These are phyloP conservation scores for Penicillium coffeae DNA, from an alignment of 495 filamentous ascomycete species.

Conservation along the genomic window DNA sequence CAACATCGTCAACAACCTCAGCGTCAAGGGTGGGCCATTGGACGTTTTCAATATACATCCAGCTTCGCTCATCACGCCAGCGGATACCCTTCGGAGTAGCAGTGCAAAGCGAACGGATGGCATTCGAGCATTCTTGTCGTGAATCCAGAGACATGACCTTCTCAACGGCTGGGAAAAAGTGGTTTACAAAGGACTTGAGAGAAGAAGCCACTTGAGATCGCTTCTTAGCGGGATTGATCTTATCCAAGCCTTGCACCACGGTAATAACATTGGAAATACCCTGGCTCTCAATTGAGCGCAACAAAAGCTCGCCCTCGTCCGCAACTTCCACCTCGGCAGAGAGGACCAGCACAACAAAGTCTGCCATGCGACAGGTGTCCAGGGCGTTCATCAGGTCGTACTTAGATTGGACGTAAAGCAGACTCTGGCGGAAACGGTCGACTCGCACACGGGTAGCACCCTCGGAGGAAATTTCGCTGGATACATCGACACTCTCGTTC, in stretches of 20 bases:
- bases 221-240: slow-evolving; percentile 72
- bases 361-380: slow-evolving; percentile 83
- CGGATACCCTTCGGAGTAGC: slow-evolving; percentile 84
- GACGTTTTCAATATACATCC: slow-evolving; percentile 86
- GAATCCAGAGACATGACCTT: slow-evolving; percentile 84
- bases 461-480: slow-evolving; percentile 58
- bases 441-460: slow-evolving; percentile 61
- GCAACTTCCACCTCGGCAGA: slow-evolving; percentile 81
- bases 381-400: slow-evolving; percentile 69
- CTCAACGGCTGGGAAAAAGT: slow-evolving; percentile 86
- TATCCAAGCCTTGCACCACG: slow-evolving; percentile 73
- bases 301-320: slow-evolving; percentile 70
- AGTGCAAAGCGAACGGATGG: slow-evolving; percentile 85
- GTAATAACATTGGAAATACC: slow-evolving; percentile 84
- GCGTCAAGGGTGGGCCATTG: slow-evolving; percentile 56
- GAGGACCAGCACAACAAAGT: slow-evolving; percentile 82
- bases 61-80: slow-evolving; percentile 92
- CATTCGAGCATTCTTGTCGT: slow-evolving; percentile 80
- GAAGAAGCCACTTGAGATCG: slow-evolving; percentile 70
- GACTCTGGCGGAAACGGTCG: slow-evolving; percentile 87
- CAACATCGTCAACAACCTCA: slow-evolving; percentile 49
- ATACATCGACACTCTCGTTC: slow-evolving; percentile 74
- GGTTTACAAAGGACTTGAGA: slow-evolving; percentile 82
- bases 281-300: slow-evolving; percentile 85
- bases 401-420: slow-evolving; percentile 73